A percentile compares a stretch with the other conserved stretches of the same genome.
These are phyloP conservation scores for Biscutella auriculata DNA, from an alignment of 441 rosid species.

Conservation along the genomic window DNA sequence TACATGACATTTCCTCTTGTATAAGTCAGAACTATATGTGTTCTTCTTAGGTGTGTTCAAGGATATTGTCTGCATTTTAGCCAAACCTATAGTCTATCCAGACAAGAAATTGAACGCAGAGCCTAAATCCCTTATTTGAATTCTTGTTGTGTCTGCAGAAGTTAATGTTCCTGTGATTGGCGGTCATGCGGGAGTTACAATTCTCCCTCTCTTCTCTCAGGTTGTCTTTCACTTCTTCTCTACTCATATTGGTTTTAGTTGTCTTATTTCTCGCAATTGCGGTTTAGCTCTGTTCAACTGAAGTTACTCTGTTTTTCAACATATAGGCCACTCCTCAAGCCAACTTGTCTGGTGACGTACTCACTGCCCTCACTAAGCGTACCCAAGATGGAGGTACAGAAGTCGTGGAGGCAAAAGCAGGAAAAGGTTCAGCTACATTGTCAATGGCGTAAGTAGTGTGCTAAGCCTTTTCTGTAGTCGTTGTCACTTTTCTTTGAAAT, in stretches of 20 bases:
- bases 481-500: background rate
- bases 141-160: slow-evolving; percentile 31
- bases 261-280: background rate
- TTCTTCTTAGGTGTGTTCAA: background rate
- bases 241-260: background rate
- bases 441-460: slow-evolving; percentile 82
- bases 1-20: background rate
- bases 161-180: slow-evolving; percentile 92
- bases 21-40: background rate
- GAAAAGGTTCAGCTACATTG: slow-evolving; percentile 92
- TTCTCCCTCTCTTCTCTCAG: slow-evolving; percentile 88
- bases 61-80: background rate
- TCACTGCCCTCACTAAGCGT: slow-evolving; percentile 76
- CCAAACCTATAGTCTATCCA: background rate
- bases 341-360: slow-evolving; percentile 49
- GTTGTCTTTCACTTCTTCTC: slow-evolving; percentile 21
- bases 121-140: background rate
- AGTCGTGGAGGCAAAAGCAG: slow-evolving; percentile 96
- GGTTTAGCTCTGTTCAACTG: background rate
- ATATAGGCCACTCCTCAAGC: slow-evolving; percentile 81
- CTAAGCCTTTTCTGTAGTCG: background rate
- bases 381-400: slow-evolving; percentile 98
- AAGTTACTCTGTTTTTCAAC: background rate
- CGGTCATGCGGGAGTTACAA: slow-evolving; percentile 95
- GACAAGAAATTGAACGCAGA: background rate